Evolutionary conservation across 192 early-diverging fungal genomes (phyloP), one percentile per base, ranked within the genome.

Genomic region (Backusella westeae): DNA sequence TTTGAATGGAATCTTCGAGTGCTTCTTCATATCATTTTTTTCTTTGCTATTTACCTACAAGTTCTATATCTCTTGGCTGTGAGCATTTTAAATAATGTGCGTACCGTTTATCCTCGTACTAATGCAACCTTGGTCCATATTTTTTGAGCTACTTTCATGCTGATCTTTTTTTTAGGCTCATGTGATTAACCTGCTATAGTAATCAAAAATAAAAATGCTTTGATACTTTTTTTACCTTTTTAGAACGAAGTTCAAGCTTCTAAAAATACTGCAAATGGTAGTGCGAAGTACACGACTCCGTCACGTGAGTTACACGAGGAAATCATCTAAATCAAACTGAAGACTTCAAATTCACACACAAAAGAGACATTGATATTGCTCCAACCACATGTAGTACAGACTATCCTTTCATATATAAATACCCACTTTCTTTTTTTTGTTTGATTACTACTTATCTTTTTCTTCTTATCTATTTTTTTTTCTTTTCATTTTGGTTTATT

Each of bases 71-170:
- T 9, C 10, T 39, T 39, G 8, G 7, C 6, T 39, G 32, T 39
- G 42, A 14, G 21, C 9, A 26, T 26, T 1, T 29, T 23, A 12
- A 63, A 3, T 23, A 56, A 21, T 26, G 12, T 23, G 56, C n/a
- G 26, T 63, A 63, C 56, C 56, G 56, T 63, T 63, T 63, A 63
- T 63, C 56, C 56, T 49, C 10, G 12, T 63, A 63, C 56, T 63
- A 29, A 14, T 29, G n/a, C 10, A 63, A 29, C 3, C n/a, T 63
- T 23, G 9, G 12, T 23, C 12, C 23, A 29, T 63, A 10, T 63
- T 9, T 17, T 56, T 56, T 56, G 53, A n/a, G 19, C 6, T 56
- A 23, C 53, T 26, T 56, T 23, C 23, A 23, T 23, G 53, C 53
- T 56, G 53, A 56, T 56, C 21, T 63, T 63, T 63, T 56, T 56